Percentiles rank a stretch among this genome's conserved stretches.
These are phyloP conservation scores for Blastobotrys elegans DNA, from an alignment of 1,139 yeast species.

Conservation along the genomic window DNA sequence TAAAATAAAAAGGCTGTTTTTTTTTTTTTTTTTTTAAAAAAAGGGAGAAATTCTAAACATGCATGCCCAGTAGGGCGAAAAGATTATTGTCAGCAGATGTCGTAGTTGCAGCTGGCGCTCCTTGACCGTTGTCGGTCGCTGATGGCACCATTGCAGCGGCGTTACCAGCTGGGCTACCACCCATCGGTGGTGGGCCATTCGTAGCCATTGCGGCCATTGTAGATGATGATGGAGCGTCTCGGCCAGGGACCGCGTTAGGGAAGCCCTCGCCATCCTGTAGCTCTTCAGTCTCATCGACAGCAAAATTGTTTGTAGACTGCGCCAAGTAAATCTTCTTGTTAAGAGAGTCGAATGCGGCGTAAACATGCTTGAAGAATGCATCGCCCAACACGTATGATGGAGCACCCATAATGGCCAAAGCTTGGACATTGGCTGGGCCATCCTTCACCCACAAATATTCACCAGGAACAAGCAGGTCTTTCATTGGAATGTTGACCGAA, in stretches of 20 bases:
- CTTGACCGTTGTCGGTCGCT: background rate
- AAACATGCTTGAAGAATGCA: constrained; percentile 61
- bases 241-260: constrained; percentile 22
- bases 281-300: constrained; percentile 17
- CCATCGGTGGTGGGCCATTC: constrained; percentile 14
- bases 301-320: constrained; percentile 36
- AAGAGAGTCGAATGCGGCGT: constrained; percentile 68
- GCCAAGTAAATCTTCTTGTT: constrained; percentile 58
- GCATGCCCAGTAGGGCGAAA: background rate
- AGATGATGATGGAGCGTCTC: background rate
- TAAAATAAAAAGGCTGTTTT: background rate
- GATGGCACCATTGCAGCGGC: background rate
- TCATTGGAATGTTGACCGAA: constrained; percentile 25
- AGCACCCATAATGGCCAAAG: constrained; percentile 30
- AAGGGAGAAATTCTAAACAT: background rate
- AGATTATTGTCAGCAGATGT: background rate
- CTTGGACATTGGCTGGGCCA: constrained; percentile 30
- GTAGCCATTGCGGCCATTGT: constrained; percentile 16
- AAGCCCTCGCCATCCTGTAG: constrained; percentile 15
- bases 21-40: no score
- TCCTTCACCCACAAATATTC: constrained; percentile 32
- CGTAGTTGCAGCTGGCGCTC: background rate
- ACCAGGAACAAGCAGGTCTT: constrained; percentile 32
- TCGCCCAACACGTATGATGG: constrained; percentile 54
- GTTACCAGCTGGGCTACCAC: constrained; percentile 6